These are phyloP conservation scores for Microdochium bolleyi DNA, from an alignment of 2,329 filamentous ascomycete genomes.

Conservation along the genomic window DNA sequence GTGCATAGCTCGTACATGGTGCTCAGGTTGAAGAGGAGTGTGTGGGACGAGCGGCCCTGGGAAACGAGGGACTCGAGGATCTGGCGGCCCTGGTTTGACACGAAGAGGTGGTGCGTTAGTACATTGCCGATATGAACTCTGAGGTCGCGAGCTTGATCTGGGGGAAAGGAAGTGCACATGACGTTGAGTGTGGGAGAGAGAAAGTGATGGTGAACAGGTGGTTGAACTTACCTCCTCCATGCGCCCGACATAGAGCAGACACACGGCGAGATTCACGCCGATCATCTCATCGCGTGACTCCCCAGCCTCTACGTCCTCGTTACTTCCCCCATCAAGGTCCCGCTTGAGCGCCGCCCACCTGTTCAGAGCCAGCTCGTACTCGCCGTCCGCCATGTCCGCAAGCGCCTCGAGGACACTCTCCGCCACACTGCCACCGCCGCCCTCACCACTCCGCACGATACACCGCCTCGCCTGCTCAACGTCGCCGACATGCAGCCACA, in stretches of 20 bases:
- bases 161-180: too few species aligned
- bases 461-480: conserved; percentile 55
- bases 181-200: too few species aligned
- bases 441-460: conserved; percentile 28
- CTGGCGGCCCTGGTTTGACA: conserved; percentile 47
- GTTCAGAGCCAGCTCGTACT: conserved; percentile 55
- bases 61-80: conserved; percentile 61
- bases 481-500: conserved; percentile 76
- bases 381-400: conserved; percentile 69
- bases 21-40: conserved; percentile 78
- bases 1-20: conserved; percentile 91
- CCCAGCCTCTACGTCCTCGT: conserved; percentile 16
- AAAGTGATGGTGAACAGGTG: too few species aligned
- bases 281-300: conserved; percentile 56
- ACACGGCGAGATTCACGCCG: conserved; percentile 76
- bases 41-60: conserved; percentile 60
- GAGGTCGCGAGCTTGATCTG: too few species aligned
- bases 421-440: conserved; percentile 23
- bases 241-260: conserved; percentile 70
- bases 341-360: conserved; percentile 41
- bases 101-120: neutral
- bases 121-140: too few species aligned
- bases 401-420: conserved; percentile 56
- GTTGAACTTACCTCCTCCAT: conserved; percentile 63
- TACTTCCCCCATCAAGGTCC: neutral